Conservation (phyloP, 345 rosid genomes). For the Cardamine occulta region DNA sequence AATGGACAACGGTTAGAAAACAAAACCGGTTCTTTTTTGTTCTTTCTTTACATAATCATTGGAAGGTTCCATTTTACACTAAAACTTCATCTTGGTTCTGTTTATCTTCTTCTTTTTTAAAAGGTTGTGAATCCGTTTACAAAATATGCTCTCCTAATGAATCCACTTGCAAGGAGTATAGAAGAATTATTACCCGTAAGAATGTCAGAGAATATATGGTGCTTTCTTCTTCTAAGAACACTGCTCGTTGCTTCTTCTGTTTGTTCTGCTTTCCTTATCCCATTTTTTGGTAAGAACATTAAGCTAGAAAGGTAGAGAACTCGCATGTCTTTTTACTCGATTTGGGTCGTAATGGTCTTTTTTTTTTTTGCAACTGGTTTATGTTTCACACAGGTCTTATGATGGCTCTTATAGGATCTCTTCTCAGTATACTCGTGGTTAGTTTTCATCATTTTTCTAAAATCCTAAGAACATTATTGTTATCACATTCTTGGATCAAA, state of each 20-base stretch:
- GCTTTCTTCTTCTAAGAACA: constrained; percentile 72
- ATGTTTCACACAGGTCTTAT: constrained; percentile 62
- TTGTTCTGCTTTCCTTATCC: constrained; percentile 75
- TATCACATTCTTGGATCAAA: constrained; percentile 15
- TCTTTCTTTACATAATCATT: not conserved
- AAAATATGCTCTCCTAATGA: constrained; percentile 84
- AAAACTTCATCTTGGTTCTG: constrained; percentile 31
- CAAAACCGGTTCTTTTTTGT: not conserved
- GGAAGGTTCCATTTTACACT: constrained; percentile 11
- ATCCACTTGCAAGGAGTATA: constrained; percentile 84
- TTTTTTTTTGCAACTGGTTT: not conserved
- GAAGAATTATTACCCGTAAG: constrained; percentile 80
- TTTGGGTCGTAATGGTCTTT: constrained; percentile 11
- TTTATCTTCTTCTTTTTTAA: not conserved
- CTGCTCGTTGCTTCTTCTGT: constrained; percentile 79
- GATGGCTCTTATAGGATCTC: constrained; percentile 93
- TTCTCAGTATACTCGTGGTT: constrained; percentile 83
- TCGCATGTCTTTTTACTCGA: not conserved
- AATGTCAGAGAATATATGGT: constrained; percentile 57
- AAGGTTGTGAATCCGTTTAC: constrained; percentile 96
- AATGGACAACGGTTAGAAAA: constrained; percentile 82
- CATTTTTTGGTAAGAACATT: constrained; percentile 74
- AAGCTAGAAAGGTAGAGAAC: not conserved
- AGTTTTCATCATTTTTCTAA: constrained; percentile 32
- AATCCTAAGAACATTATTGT: not conserved